Conservation (phyloP, 1,284 basidiomycete genomes). For the Ganoderma resinaceum region DNA sequence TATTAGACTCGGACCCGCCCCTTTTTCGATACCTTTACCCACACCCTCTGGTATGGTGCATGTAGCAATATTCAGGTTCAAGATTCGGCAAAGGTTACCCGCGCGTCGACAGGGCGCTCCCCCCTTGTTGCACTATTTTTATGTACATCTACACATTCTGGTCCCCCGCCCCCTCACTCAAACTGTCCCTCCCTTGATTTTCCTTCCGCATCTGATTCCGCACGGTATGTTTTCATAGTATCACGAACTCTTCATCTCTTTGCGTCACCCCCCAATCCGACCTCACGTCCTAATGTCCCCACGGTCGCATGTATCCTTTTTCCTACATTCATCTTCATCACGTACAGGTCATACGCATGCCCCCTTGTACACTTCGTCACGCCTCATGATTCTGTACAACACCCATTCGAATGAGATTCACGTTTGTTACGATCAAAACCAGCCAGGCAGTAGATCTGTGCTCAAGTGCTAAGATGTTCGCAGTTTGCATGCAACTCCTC, state of each 20-base stretch:
- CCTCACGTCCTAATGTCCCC: neutral
- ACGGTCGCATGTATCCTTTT: constrained; percentile 15
- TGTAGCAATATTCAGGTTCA: constrained; percentile 27
- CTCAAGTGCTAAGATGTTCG: neutral
- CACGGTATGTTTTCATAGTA: constrained; percentile 18
- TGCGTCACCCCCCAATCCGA: neutral
- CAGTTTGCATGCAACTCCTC: neutral
- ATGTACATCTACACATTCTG: constrained; percentile 27
- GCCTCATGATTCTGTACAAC: constrained; percentile 27
- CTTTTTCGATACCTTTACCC: neutral
- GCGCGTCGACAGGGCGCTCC: constrained; percentile 13
- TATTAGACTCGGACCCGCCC: neutral
- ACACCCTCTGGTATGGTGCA: constrained; percentile 15
- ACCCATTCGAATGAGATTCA: constrained; percentile 25
- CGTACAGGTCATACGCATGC: constrained; percentile 31
- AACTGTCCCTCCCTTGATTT: neutral
- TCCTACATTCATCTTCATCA: constrained; percentile 19
- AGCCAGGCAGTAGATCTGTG: neutral
- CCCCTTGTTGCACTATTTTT: constrained; percentile 31
- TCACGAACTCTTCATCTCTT: constrained; percentile 16
- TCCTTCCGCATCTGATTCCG: constrained; percentile 12
- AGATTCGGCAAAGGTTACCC: constrained; percentile 5
- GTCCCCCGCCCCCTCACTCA: neutral
- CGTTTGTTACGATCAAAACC: constrained; percentile 18
- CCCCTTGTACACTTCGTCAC: constrained; percentile 22